Evolutionary conservation across 176 grass and related monocot species (phyloP).

Genomic region (Phoenix roebelenii): DNA sequence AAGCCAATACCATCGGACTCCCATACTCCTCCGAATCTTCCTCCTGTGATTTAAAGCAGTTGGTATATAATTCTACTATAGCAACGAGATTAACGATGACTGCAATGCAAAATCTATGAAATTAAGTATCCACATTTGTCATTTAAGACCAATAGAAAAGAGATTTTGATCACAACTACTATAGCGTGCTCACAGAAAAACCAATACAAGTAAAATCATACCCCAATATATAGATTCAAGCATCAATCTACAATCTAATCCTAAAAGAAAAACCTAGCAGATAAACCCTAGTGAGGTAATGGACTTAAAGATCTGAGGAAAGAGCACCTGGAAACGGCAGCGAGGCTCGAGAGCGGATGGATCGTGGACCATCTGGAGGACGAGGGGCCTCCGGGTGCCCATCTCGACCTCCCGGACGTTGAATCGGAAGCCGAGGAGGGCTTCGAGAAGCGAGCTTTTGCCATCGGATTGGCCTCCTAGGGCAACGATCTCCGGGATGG

Average conservation of each 20-base stretch:
- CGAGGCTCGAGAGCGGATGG: conserved; percentile 77
- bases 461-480: conserved; percentile 82
- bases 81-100: background rate
- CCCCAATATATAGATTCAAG: too few species aligned
- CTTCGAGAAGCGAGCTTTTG: conserved; percentile 90
- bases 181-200: too few species aligned
- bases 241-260: too few species aligned
- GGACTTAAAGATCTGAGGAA: too few species aligned
- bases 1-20: conserved; percentile 46
- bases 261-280: too few species aligned
- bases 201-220: too few species aligned
- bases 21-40: conserved; percentile 98
- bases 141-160: too few species aligned
- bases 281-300: too few species aligned
- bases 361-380: conserved; percentile 97
- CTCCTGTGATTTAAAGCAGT: conserved; percentile 34
- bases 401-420: conserved; percentile 98
- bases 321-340: conserved; percentile 78
- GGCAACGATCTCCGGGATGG: conserved; percentile 92
- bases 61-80: background rate
- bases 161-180: too few species aligned
- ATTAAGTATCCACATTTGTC: too few species aligned
- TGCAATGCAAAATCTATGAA: background rate
- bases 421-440: conserved; percentile 90
- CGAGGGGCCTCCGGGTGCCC: conserved; percentile 87